These are phyloP conservation scores for Phytophthora sansomeana DNA, from an alignment of 352 stramenopile genomes.

Conservation along the genomic window DNA sequence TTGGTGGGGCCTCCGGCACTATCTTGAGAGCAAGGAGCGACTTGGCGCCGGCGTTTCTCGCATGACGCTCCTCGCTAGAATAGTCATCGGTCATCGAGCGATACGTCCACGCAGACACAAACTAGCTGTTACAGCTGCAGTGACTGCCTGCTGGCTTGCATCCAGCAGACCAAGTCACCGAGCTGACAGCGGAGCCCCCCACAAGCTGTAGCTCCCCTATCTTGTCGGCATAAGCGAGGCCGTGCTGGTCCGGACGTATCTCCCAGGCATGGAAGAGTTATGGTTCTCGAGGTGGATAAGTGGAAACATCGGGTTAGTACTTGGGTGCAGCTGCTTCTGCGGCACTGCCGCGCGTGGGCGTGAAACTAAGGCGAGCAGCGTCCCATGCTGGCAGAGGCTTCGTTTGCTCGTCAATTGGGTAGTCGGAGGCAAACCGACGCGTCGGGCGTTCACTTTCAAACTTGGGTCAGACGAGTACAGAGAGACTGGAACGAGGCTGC, in stretches of 20 bases:
- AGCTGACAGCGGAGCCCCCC: too few species aligned
- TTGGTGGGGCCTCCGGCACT: slow-evolving; percentile 11
- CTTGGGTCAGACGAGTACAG: slow-evolving; percentile 40
- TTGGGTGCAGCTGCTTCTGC: slow-evolving; percentile 37
- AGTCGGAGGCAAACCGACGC: slow-evolving; percentile 18
- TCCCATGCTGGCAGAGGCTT: slow-evolving; percentile 30
- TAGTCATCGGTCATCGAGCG: slow-evolving; percentile 13
- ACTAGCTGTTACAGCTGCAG: slow-evolving; percentile 24
- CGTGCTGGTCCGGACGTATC: slow-evolving; percentile 25
- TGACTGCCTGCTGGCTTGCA: slow-evolving; percentile 26
- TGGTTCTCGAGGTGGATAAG: slow-evolving; percentile 26
- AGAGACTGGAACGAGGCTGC: slow-evolving; percentile 4
- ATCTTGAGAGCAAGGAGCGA: too few species aligned
- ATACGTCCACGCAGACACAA: slow-evolving; percentile 11
- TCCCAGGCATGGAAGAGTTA: slow-evolving; percentile 22
- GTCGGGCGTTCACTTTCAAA: slow-evolving; percentile 35
- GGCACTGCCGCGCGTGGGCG: slow-evolving; percentile 13
- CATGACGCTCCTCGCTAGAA: too few species aligned
- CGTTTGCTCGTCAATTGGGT: slow-evolving; percentile 4
- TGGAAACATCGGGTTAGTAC: slow-evolving; percentile 26
- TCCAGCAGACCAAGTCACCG: too few species aligned
- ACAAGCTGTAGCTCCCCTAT: not conserved
- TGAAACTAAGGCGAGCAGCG: slow-evolving; percentile 16
- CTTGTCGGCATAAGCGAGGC: slow-evolving; percentile 17
- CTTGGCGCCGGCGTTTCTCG: slow-evolving; percentile 5